Conservation (phyloP, 768 basidiomycete genomes). For the Mycena olivaceomarginata region DNA sequence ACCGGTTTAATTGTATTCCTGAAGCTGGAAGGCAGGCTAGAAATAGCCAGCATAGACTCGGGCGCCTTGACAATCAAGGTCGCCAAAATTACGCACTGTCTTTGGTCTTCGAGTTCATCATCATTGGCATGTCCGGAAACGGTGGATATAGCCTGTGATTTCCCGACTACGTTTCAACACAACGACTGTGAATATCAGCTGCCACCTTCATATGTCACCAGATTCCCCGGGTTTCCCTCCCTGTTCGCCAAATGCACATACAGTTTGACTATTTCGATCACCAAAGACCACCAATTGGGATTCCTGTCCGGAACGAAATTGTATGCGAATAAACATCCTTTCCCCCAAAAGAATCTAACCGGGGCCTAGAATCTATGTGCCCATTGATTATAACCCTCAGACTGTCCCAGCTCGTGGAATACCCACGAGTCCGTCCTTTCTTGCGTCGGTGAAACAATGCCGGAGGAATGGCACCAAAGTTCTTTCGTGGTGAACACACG, state of each 20-base stretch:
- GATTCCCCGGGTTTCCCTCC: conserved; percentile 37
- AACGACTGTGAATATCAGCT: conserved; percentile 21
- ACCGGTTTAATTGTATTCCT: neutral
- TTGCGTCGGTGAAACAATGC: neutral
- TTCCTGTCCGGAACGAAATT: conserved; percentile 36
- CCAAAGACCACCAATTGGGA: conserved; percentile 23
- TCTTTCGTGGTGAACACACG: conserved; percentile 16
- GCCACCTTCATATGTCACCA: conserved; percentile 34
- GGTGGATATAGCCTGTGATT: conserved; percentile 24
- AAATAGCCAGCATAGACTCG: conserved; percentile 25
- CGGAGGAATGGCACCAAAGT: conserved; percentile 25
- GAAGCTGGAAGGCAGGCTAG: conserved; percentile 37
- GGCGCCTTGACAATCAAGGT: conserved; percentile 21
- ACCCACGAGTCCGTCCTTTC: neutral
- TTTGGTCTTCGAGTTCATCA: conserved; percentile 29
- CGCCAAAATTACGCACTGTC: neutral
- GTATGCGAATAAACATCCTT: neutral
- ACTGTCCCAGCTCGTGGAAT: conserved; percentile 16
- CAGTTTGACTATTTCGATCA: conserved; percentile 32
- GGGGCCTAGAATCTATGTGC: conserved; percentile 7
- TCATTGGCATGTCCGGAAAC: conserved; percentile 28
- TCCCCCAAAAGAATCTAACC: neutral
- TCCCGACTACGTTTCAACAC: conserved; percentile 31
- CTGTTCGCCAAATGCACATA: conserved; percentile 38
- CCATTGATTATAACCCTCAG: conserved; percentile 30